Evolutionary conservation across 306 rosid species (phyloP).

Genomic region (Sicyos baderoa): DNA sequence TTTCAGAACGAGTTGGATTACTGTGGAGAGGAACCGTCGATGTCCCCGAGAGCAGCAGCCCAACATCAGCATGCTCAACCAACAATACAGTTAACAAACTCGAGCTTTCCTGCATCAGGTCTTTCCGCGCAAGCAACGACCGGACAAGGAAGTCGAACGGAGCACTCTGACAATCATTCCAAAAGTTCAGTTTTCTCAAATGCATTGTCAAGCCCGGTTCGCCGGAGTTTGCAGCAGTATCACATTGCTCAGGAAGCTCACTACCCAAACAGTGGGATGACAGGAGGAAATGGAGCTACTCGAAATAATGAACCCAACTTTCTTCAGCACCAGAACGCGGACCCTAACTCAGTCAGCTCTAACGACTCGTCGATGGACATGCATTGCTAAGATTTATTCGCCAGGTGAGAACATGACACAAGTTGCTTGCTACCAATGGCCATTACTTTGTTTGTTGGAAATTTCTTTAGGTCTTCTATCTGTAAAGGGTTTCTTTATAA

Average conservation of each 20-base stretch:
- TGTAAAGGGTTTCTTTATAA: constrained; percentile 21
- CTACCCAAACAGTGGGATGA: constrained; percentile 29
- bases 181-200: constrained; percentile 73
- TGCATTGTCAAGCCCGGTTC: constrained; percentile 71
- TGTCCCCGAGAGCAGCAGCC: constrained; percentile 55
- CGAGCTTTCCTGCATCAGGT: constrained; percentile 47
- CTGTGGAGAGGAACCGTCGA: constrained; percentile 64
- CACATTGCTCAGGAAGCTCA: constrained; percentile 51
- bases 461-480: constrained; percentile 14
- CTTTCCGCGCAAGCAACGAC: constrained; percentile 37
- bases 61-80: constrained; percentile 59
- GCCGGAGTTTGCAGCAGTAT: constrained; percentile 70
- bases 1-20: constrained; percentile 70
- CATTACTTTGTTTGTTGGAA: constrained; percentile 18
- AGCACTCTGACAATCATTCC: constrained; percentile 51
- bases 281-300: constrained; percentile 42
- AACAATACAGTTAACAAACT: constrained; percentile 35
- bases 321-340: constrained; percentile 44
- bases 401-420: not conserved
- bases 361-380: constrained; percentile 82
- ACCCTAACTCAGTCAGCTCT: constrained; percentile 41
- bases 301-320: constrained; percentile 39
- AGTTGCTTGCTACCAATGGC: constrained; percentile 26
- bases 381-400: constrained; percentile 26
- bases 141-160: constrained; percentile 57